phyloP scores from a whole-genome alignment of 2,329 filamentous ascomycete species.

The Ophiostoma montium region DNA sequence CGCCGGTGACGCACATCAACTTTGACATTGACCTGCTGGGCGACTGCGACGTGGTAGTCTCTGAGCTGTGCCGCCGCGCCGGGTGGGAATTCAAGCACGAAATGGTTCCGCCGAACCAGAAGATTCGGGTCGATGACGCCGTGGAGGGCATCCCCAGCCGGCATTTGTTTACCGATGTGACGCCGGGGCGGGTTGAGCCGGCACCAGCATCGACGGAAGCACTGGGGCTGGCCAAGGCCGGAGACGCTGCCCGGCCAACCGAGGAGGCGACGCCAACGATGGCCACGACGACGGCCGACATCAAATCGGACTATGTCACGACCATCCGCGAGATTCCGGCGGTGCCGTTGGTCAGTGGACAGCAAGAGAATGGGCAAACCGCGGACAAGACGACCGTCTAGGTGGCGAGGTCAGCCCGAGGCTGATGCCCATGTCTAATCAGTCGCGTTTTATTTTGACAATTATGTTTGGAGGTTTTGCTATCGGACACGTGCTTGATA shows the following conservation, averaged over 20 bases:
- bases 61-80: constrained; percentile 68
- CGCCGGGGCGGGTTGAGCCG: not conserved
- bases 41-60: constrained; percentile 81
- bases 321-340: not conserved
- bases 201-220: not conserved
- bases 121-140: constrained; percentile 38
- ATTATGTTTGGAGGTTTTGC: too few relatives aligned
- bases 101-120: constrained; percentile 60
- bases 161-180: constrained; percentile 25
- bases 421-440: too few relatives aligned
- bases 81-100: constrained; percentile 71
- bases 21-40: constrained; percentile 96
- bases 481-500: too few relatives aligned
- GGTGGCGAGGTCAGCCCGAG: not conserved
- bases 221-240: not conserved
- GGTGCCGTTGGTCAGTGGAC: not conserved
- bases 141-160: constrained; percentile 30
- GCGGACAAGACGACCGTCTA: not conserved
- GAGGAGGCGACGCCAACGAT: not conserved
- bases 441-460: too few relatives aligned
- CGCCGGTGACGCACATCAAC: constrained; percentile 75
- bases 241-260: not conserved
- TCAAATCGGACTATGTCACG: not conserved
- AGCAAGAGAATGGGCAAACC: not conserved
- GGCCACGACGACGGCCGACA: not conserved